Conservation (phyloP, 78 protist species). For the Dictyostelium firmibasis region DNA sequence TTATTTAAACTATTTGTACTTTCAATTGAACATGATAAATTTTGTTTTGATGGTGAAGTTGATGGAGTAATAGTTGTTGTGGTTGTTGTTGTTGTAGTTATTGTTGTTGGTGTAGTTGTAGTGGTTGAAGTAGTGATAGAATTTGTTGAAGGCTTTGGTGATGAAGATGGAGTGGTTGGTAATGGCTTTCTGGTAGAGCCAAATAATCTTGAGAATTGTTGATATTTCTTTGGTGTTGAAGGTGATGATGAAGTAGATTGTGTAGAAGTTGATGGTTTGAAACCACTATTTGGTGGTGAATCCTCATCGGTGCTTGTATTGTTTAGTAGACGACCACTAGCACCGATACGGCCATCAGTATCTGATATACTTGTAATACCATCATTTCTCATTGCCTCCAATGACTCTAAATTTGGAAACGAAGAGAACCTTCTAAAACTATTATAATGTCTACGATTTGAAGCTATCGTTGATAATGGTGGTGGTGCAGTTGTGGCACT, state of each 20-base stretch:
- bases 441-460: constrained; percentile 48
- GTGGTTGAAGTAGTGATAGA: not conserved
- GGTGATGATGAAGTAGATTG: not conserved
- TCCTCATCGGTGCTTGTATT: not conserved
- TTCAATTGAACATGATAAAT: not conserved
- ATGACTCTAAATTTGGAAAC: constrained; percentile 56
- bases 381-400: not conserved
- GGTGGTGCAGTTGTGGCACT: constrained; percentile 36
- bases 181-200: not conserved
- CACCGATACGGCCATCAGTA: not conserved
- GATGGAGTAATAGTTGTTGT: not conserved
- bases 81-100: not conserved
- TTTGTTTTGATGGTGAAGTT: not conserved
- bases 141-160: not conserved
- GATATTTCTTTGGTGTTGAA: constrained; percentile 1
- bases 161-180: not conserved
- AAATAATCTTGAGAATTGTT: not conserved
- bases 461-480: constrained; percentile 16
- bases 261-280: not conserved
- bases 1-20: not conserved
- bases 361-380: not conserved
- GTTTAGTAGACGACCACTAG: not conserved
- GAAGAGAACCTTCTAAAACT: constrained; percentile 51
- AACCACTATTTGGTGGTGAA: constrained; percentile 17
- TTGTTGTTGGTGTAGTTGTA: not conserved